phyloP scores from a whole-genome alignment of 2,329 filamentous ascomycete genomes.

The Corinectria fuckeliana region DNA sequence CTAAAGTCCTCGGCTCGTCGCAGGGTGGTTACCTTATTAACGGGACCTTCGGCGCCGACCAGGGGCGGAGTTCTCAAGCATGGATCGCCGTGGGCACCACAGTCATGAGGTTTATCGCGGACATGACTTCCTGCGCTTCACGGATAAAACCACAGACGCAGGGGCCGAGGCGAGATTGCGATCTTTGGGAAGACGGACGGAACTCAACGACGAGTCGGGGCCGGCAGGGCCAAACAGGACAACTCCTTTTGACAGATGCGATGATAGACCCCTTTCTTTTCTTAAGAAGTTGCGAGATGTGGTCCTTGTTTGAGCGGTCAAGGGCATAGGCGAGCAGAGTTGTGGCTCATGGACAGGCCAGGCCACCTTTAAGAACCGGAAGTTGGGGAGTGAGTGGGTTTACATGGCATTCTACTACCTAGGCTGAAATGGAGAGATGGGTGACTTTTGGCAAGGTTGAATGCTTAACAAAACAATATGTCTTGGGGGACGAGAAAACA shows the following conservation, averaged over 20 bases:
- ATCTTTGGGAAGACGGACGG: conserved; percentile 15
- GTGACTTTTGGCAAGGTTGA: not conserved
- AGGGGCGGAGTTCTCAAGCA: not conserved
- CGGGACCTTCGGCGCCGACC: not conserved
- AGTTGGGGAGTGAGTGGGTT: not conserved
- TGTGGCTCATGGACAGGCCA: not conserved
- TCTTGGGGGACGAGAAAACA: not conserved
- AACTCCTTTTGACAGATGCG: not conserved
- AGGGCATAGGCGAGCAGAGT: not conserved
- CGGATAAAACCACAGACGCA: conserved; percentile 5
- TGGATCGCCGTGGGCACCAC: not conserved
- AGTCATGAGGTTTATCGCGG: not conserved
- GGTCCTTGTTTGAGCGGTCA: not conserved
- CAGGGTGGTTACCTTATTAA: conserved; percentile 1
- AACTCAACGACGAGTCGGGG: conserved; percentile 22
- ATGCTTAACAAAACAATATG: no score
- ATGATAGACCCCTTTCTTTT: conserved; percentile 1
- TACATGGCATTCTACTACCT: not conserved
- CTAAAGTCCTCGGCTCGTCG: not conserved
- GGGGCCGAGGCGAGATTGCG: conserved; percentile 26
- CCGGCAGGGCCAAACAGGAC: conserved; percentile 6
- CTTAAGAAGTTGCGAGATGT: conserved; percentile 10
- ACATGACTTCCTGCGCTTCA: conserved; percentile 10
- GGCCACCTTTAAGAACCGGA: not conserved
- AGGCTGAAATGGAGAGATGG: not conserved